Conservation (phyloP, 768 basidiomycete species). For the Serendipita sp. region DNA sequence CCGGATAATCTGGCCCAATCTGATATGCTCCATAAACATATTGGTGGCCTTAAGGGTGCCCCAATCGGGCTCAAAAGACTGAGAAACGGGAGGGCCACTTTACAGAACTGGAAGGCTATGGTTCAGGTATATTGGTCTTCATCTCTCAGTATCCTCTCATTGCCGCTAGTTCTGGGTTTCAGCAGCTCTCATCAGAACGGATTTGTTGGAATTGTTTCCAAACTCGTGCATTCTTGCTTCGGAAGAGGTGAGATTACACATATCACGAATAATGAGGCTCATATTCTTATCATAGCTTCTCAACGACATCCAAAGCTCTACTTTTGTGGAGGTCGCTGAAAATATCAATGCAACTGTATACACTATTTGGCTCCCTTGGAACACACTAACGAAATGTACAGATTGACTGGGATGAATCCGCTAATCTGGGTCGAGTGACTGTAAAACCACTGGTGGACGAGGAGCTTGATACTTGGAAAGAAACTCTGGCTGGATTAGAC, state of each 20-base stretch:
- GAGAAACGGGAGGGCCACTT: constrained; percentile 43
- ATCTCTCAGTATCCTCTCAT: not conserved
- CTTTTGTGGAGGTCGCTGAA: constrained; percentile 51
- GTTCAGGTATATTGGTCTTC: constrained; percentile 40
- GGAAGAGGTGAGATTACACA: not conserved
- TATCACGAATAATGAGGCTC: no score
- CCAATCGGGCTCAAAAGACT: constrained; percentile 43
- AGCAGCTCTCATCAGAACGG: constrained; percentile 58
- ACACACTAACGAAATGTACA: constrained; percentile 18
- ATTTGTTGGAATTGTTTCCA: constrained; percentile 43
- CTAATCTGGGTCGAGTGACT: constrained; percentile 47
- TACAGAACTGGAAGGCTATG: constrained; percentile 68
- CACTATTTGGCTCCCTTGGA: no score
- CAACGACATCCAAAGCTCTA: constrained; percentile 37
- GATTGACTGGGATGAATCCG: constrained; percentile 92
- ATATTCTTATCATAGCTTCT: constrained; percentile 30
- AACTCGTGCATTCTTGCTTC: constrained; percentile 15
- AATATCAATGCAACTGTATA: constrained; percentile 58
- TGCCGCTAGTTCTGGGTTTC: constrained; percentile 54
- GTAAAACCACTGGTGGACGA: constrained; percentile 66
- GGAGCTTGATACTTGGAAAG: constrained; percentile 70
- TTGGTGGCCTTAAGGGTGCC: constrained; percentile 68
- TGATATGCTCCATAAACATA: constrained; percentile 39
- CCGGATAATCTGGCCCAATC: constrained; percentile 48
- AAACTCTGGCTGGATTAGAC: constrained; percentile 72